These are phyloP conservation scores for Tuber calosporum DNA, from an alignment of 495 filamentous ascomycete species.

Conservation along the genomic window DNA sequence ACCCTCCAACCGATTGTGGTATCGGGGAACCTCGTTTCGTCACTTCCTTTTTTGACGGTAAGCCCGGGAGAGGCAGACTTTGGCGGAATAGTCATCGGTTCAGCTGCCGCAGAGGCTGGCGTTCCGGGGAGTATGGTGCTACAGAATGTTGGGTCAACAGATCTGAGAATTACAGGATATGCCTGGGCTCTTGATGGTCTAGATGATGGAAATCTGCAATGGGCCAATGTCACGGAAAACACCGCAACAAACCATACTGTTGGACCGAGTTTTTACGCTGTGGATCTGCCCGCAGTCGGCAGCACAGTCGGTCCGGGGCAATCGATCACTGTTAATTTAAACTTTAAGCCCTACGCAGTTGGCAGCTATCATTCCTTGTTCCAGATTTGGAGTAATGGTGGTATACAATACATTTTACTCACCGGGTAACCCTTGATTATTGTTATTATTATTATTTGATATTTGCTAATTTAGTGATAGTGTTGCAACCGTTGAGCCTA, in stretches of 20 bases:
- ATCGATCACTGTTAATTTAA: constrained; percentile 37
- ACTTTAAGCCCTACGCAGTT: constrained; percentile 35
- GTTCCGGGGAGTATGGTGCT: constrained; percentile 40
- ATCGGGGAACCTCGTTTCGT: constrained; percentile 40
- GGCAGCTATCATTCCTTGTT: constrained; percentile 40
- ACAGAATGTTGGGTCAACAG: constrained; percentile 40
- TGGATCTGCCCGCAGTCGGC: constrained; percentile 38
- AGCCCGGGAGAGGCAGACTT: constrained; percentile 42
- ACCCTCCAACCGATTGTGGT: constrained; percentile 41
- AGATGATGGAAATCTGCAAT: constrained; percentile 23
- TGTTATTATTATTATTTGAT: neutral
- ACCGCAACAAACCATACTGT: constrained; percentile 8
- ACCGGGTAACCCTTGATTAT: constrained; percentile 15
- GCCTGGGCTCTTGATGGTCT: constrained; percentile 40
- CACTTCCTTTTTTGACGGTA: constrained; percentile 39
- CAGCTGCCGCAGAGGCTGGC: constrained; percentile 32
- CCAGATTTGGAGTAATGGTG: constrained; percentile 41
- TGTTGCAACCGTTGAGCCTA: constrained; percentile 38
- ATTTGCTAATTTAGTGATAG: constrained; percentile 15
- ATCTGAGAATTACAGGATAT: constrained; percentile 43
- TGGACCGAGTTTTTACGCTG: constrained; percentile 41
- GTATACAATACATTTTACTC: constrained; percentile 39
- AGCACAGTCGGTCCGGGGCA: constrained; percentile 32
- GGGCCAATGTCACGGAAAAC: constrained; percentile 36
- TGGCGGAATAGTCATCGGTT: constrained; percentile 43